A percentile compares a stretch with the other conserved stretches of the same genome.
Evolutionary conservation across 1,284 basidiomycete species (phyloP).

Genomic region (Cutaneotrichosporon cutaneum): DNA sequence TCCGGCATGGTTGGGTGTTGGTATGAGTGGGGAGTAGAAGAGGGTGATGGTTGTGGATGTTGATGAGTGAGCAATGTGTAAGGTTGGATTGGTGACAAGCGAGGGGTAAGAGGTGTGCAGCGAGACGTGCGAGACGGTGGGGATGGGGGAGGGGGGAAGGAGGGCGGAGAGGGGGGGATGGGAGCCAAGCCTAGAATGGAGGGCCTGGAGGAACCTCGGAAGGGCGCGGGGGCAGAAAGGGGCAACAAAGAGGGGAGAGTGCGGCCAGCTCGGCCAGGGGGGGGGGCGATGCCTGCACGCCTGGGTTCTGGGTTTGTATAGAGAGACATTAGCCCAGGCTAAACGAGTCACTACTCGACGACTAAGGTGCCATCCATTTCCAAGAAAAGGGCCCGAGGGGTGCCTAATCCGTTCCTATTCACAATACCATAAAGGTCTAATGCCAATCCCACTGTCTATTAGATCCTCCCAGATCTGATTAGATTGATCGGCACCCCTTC

Average conservation of each 20-base stretch:
- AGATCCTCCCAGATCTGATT: background rate
- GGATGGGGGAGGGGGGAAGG: background rate
- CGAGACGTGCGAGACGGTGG: too few species aligned
- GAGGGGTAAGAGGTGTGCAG: background rate
- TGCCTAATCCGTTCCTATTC: background rate
- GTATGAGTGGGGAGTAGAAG: background rate
- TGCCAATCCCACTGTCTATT: background rate
- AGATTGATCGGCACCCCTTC: background rate
- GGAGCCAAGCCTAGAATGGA: too few species aligned
- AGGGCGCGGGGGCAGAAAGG: background rate
- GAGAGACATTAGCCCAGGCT: too few species aligned
- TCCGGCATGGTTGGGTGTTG: conserved; percentile 6
- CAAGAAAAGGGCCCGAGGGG: background rate
- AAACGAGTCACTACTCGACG: background rate
- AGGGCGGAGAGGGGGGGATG: background rate
- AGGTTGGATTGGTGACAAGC: conserved; percentile 1
- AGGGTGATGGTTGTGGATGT: background rate
- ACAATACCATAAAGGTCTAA: background rate
- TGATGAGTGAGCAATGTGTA: background rate
- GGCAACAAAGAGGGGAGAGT: background rate
- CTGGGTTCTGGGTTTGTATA: too few species aligned
- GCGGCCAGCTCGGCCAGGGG: too few species aligned
- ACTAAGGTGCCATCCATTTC: background rate
- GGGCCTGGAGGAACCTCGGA: conserved; percentile 1
- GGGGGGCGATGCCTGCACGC: too few species aligned